Evolutionary conservation across 371 early-diverging fungal genomes (phyloP).

Genomic region (Syncephalastrum monosporum): DNA sequence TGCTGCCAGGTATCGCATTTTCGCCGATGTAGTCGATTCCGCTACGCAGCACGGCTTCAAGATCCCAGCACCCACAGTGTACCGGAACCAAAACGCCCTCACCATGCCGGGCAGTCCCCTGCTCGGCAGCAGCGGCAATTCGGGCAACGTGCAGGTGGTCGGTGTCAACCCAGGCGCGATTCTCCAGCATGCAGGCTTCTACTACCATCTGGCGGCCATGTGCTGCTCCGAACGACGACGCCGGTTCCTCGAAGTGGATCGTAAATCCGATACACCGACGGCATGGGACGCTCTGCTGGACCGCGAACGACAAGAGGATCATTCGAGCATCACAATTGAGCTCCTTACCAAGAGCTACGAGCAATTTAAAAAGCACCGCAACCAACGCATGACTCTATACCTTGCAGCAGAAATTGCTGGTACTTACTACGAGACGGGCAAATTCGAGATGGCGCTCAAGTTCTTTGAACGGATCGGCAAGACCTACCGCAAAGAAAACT

Average conservation of each 20-base stretch:
- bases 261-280: conserved; percentile 13
- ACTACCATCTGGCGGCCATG: conserved; percentile 79
- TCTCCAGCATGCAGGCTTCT: conserved; percentile 85
- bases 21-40: conserved; percentile 76
- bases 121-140: conserved; percentile 6
- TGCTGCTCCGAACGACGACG: conserved; percentile 73
- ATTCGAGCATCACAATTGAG: conserved; percentile 72
- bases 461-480: conserved; percentile 87
- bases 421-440: conserved; percentile 73
- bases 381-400: conserved; percentile 79
- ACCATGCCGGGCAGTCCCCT: conserved; percentile 25
- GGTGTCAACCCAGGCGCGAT: conserved; percentile 60
- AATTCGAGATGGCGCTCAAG: conserved; percentile 84
- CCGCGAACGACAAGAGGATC: conserved; percentile 60
- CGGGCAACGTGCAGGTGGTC: conserved; percentile 4
- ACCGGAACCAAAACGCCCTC: conserved; percentile 17
- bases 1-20: conserved; percentile 55
- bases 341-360: conserved; percentile 86
- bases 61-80: conserved; percentile 58
- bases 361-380: conserved; percentile 74
- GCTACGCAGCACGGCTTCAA: conserved; percentile 69
- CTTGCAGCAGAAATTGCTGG: conserved; percentile 88
- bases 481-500: conserved; percentile 85
- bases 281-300: conserved; percentile 9
- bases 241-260: conserved; percentile 50